These are phyloP conservation scores for Candida vartiovaarae DNA, from an alignment of 805 yeast species.

Conservation along the genomic window DNA sequence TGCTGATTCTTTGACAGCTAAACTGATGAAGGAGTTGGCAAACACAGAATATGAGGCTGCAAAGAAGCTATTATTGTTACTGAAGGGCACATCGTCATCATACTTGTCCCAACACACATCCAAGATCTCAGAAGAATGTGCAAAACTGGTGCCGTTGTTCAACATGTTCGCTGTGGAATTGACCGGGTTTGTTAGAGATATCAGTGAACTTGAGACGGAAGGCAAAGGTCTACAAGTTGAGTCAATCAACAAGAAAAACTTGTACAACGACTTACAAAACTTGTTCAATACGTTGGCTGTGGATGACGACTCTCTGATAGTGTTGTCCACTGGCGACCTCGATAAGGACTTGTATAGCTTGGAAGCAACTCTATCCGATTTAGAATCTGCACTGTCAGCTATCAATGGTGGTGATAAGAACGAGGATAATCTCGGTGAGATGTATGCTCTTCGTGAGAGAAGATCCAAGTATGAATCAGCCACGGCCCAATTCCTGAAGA, in stretches of 20 bases:
- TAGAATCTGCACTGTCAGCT: constrained; percentile 60
- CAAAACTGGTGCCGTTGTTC: constrained; percentile 45
- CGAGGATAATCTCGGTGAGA: constrained; percentile 43
- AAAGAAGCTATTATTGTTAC: constrained; percentile 43
- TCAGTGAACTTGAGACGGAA: constrained; percentile 63
- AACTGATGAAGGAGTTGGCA: constrained; percentile 52
- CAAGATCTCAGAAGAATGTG: constrained; percentile 45
- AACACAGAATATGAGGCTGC: constrained; percentile 58
- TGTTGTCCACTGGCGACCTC: constrained; percentile 41
- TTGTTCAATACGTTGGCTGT: constrained; percentile 66
- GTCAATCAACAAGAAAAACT: constrained; percentile 70
- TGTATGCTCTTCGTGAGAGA: constrained; percentile 69
- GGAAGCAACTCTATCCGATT: constrained; percentile 48
- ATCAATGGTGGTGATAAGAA: constrained; percentile 41
- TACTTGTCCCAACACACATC: constrained; percentile 35
- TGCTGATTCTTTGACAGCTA: constrained; percentile 47
- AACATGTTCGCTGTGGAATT: constrained; percentile 55
- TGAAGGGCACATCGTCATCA: constrained; percentile 36
- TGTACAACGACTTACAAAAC: constrained; percentile 64
- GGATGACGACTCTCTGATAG: constrained; percentile 44
- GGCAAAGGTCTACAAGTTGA: constrained; percentile 80
- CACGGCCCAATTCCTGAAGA: constrained; percentile 40
- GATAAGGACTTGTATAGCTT: constrained; percentile 40
- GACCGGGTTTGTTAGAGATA: constrained; percentile 57
- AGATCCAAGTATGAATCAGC: constrained; percentile 52